Base-by-base conservation (phyloP, 352 stramenopile species). In the Pythium vanterpoolii region DNA sequence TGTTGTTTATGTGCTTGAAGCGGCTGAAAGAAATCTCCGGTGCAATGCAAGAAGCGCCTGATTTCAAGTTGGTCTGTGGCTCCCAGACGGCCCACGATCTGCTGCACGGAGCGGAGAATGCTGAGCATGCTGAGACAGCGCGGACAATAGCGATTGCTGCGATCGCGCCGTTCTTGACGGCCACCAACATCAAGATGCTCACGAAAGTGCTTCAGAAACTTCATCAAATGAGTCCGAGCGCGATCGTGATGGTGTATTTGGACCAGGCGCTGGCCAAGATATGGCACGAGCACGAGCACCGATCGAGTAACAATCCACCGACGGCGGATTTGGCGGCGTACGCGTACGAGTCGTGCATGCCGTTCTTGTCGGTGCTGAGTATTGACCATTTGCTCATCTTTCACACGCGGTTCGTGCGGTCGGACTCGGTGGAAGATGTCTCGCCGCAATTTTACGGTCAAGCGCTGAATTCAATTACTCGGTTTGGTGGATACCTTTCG, bases 1-100 rank as follows among this genome's bases (percentile, higher is more conserved):
- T 93, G 5, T 45, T 93, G 19, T 90, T 93, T 49, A 79, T 90
- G 81, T 93, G 83, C 31, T 51, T 90, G 27, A 93, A 93, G 54
- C 83, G 84, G 2, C 48, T 90, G 3, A 90, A 86, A 53, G 79
- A 90, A 5, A 61, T 85, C 11, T 61, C 50, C 0, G 23, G 60
- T 69, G 28, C 66, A 0, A 19, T 58, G 3, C 14, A 45, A 0
- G 48, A 76, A 23, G 7, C 24, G 5, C 56, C 58, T 14, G 71
- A 91, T 49, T 78, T 89, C 45, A 93, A 93, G 60, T 62, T 75
- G 13, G 66, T 93, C 0, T 78, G 76, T 47, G 69, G 64, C 26
- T 76, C 73, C 3, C 56, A 46, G 1, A 76, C 68, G 4, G 71
- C 62, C 18, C 21, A 40, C 0, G 71, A 87, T n/a, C 51, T 90